Base-by-base conservation (phyloP, 2,329 filamentous ascomycete genomes). In the Cyphellophora attinorum region DNA sequence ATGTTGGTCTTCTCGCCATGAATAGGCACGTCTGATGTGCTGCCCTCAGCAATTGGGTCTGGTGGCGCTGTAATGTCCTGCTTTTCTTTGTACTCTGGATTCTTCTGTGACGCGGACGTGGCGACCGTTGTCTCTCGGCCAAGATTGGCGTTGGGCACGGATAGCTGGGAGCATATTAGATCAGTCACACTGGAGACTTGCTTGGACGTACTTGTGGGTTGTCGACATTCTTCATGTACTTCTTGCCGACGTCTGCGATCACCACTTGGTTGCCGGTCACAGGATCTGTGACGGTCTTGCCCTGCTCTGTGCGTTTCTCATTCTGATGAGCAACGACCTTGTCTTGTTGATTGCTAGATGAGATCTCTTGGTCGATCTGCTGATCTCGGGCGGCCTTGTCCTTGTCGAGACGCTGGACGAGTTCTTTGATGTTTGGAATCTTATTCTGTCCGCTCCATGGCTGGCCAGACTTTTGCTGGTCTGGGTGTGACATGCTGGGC, bases 1-100 rank as follows among this genome's bases (percentile, higher is more conserved):
- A 96, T 79, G 43, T 94, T 95, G 3, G 91, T 96, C 70, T 91
- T 95, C 55, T 96, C 89, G 51, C 88, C 89, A 53, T 88, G 83
- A 39, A 96, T 93, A 3, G 91, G 91, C 2, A 96, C 86, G 58
- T 96, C 91, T 16, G 85, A 88, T 0, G 89, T 96, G 19, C 80
- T 76, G 10, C 85, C 85, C 38, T 79, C 72, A 11, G 79, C 78
- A 13, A 94, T 68, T 1, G 89, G 89, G 46, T 93, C 88, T 1
- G 89, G 89, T 2, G 89, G 89, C 1, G 89, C 84, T 0, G 85
- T 93, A 38, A 93, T 68, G 59, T 96, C 89, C 60, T 95, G 89
- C 6, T 78, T 83, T 38, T 81, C 55, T 44, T 81, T 83, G 58
- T 96, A 95, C 44, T 93, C 83, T 40, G 80, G 72, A 17, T 79